Conservation (phyloP, 495 filamentous ascomycete genomes). For the Hyaloscypha finlandica region DNA sequence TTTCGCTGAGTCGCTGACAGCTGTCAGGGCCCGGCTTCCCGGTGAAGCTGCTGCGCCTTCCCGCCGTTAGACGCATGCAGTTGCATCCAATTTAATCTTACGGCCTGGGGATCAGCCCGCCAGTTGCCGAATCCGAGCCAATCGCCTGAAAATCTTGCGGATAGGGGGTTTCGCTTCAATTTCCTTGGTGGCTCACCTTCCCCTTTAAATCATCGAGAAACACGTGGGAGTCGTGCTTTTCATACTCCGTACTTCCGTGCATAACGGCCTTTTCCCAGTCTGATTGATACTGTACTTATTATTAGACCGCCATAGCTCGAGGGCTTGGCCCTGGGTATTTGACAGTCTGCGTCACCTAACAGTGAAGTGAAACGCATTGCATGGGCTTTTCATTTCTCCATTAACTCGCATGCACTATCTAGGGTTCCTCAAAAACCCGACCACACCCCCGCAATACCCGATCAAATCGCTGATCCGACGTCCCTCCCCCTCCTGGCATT, state of each 20-base stretch:
- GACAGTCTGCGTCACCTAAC: too few species aligned
- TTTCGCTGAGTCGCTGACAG: not conserved
- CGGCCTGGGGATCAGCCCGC: not conserved
- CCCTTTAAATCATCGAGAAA: too few species aligned
- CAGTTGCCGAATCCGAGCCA: not conserved
- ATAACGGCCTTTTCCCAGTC: too few species aligned
- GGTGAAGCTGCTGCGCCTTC: not conserved
- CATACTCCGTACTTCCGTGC: too few species aligned
- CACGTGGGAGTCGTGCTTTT: too few species aligned
- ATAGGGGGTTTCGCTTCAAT: not conserved
- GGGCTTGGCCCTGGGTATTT: too few species aligned
- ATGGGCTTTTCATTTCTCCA: not conserved
- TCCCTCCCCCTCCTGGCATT: conserved; percentile 65
- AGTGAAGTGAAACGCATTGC: too few species aligned
- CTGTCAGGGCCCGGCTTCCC: too few species aligned
- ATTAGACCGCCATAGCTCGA: too few species aligned
- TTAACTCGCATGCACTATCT: conserved; percentile 20
- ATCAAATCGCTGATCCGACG: conserved; percentile 73
- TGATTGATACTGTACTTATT: too few species aligned
- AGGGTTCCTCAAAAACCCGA: conserved; percentile 80
- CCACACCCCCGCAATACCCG: conserved; percentile 84
- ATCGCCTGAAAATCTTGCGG: not conserved
- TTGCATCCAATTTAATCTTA: not conserved
- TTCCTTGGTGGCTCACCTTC: too few species aligned
- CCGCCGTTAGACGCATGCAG: not conserved